Evolutionary conservation across 2,329 filamentous ascomycete genomes (phyloP).

Genomic region (Colletotrichum sp.): DNA sequence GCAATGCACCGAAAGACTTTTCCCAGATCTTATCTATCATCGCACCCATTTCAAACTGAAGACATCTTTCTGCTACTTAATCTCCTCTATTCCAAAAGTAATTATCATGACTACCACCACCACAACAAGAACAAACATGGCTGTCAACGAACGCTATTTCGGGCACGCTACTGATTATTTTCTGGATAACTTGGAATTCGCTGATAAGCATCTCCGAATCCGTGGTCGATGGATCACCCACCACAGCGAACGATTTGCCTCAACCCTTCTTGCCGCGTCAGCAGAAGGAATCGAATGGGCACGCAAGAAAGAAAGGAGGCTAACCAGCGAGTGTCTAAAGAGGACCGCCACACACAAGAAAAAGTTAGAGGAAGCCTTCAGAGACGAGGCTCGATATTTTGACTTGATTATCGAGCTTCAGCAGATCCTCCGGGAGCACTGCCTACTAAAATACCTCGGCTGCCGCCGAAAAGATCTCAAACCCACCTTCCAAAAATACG

Average conservation of each 20-base stretch:
- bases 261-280: background rate
- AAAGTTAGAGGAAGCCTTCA: background rate
- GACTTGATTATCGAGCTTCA: background rate
- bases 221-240: background rate
- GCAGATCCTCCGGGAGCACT: background rate
- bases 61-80: background rate
- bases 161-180: background rate
- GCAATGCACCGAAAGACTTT: background rate
- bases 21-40: rapidly evolving
- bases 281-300: background rate
- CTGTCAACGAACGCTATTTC: background rate
- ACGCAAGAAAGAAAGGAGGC: background rate
- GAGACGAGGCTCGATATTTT: background rate
- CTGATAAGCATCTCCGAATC: background rate
- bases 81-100: background rate
- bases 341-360: background rate
- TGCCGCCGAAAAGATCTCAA: background rate
- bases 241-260: background rate
- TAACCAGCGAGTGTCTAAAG: background rate
- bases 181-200: background rate
- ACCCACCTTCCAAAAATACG: background rate
- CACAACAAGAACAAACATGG: background rate
- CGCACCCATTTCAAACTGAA: background rate
- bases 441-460: background rate
- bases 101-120: background rate